Percentiles rank a stretch among this genome's conserved stretches.
Evolutionary conservation across 768 basidiomycete species (phyloP).

Genomic region (Termitomyces sp.): DNA sequence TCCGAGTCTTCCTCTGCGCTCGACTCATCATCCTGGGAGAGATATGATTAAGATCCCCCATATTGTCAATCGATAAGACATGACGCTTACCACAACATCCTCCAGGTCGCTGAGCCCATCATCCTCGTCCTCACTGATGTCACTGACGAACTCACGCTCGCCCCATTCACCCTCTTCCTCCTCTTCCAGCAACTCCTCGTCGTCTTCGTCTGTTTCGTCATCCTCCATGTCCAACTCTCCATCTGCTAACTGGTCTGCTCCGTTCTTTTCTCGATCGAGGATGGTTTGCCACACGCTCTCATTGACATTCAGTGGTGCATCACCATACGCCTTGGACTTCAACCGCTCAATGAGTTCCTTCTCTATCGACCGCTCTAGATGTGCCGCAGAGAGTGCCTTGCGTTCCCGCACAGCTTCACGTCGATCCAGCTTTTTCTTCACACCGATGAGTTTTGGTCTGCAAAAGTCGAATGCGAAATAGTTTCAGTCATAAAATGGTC

Average conservation of each 20-base stretch:
- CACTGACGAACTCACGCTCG: slow-evolving; percentile 72
- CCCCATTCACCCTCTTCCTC: slow-evolving; percentile 52
- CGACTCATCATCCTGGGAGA: slow-evolving; percentile 26
- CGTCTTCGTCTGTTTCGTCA: slow-evolving; percentile 58
- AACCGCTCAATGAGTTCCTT: slow-evolving; percentile 95
- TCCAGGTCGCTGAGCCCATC: slow-evolving; percentile 66
- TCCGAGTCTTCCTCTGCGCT: slow-evolving; percentile 42
- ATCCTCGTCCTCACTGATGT: slow-evolving; percentile 66
- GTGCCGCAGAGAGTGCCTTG: slow-evolving; percentile 94
- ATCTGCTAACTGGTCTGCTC: slow-evolving; percentile 46
- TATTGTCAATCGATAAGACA: slow-evolving; percentile 1
- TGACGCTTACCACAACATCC: slow-evolving; percentile 52
- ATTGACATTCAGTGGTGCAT: slow-evolving; percentile 96
- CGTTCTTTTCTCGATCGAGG: slow-evolving; percentile 72
- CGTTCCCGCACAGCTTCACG: slow-evolving; percentile 90
- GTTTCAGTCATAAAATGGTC: neutral
- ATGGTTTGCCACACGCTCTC: slow-evolving; percentile 95
- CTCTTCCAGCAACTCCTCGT: slow-evolving; percentile 52
- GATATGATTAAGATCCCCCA: neutral
- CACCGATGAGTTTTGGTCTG: slow-evolving; percentile 89
- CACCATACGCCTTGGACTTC: slow-evolving; percentile 96
- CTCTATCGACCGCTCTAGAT: slow-evolving; percentile 92
- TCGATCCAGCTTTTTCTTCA: slow-evolving; percentile 96
- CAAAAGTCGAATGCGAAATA: neutral
- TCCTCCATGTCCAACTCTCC: slow-evolving; percentile 52